These are phyloP conservation scores for Talaromyces sp. DNA, from an alignment of 2,329 filamentous ascomycete genomes.

Conservation along the genomic window DNA sequence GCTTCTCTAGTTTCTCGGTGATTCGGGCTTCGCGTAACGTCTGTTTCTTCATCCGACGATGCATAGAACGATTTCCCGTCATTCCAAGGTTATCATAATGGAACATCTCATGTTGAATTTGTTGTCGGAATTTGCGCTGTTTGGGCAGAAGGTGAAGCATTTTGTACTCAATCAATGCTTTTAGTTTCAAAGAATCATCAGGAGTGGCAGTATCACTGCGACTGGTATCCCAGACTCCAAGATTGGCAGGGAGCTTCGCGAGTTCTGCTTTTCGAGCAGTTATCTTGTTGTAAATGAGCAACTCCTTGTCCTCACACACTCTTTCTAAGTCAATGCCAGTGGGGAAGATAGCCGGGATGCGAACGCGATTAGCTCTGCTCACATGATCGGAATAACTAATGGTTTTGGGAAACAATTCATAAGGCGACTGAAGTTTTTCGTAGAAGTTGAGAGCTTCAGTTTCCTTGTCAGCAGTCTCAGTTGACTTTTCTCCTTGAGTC, in stretches of 20 bases:
- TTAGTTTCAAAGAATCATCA: slow-evolving; percentile 79
- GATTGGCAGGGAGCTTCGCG: slow-evolving; percentile 74
- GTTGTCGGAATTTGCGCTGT: slow-evolving; percentile 78
- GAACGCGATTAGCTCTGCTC: slow-evolving; percentile 67
- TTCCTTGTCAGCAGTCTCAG: slow-evolving; percentile 21
- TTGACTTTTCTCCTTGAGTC: slow-evolving; percentile 32
- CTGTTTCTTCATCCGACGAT: slow-evolving; percentile 95
- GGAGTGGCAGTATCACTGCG: slow-evolving; percentile 62
- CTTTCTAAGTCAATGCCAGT: slow-evolving; percentile 83
- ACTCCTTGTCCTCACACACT: slow-evolving; percentile 78
- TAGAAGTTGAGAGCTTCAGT: slow-evolving; percentile 46
- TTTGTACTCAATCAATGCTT: slow-evolving; percentile 93
- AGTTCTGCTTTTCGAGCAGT: slow-evolving; percentile 77
- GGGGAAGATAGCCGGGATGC: slow-evolving; percentile 84
- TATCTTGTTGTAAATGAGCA: slow-evolving; percentile 85
- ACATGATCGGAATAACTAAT: slow-evolving; percentile 79
- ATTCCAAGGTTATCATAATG: slow-evolving; percentile 94
- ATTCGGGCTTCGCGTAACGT: slow-evolving; percentile 91
- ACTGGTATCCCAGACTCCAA: slow-evolving; percentile 77
- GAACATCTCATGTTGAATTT: slow-evolving; percentile 86
- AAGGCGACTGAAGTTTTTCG: slow-evolving; percentile 71
- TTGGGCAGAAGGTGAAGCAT: slow-evolving; percentile 81
- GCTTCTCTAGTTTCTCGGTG: slow-evolving; percentile 98
- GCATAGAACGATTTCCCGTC: slow-evolving; percentile 87
- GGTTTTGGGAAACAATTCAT: slow-evolving; percentile 50